Conservation (phyloP, 495 filamentous ascomycete species). For the Xylaria grammica region DNA sequence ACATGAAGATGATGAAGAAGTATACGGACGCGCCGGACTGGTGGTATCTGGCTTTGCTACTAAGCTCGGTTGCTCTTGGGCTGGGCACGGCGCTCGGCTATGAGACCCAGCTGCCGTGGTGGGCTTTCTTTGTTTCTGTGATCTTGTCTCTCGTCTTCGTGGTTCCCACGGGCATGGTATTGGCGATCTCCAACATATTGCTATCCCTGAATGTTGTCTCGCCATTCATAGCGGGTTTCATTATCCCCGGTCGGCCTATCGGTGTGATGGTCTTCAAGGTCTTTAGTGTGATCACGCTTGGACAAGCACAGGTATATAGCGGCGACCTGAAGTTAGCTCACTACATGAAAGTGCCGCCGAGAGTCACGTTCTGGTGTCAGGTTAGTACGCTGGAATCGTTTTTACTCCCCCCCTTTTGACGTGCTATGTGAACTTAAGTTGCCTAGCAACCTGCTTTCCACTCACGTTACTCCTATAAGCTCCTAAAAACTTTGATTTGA, state of each 20-base stretch:
- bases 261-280: conserved; percentile 72
- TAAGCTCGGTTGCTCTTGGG: conserved; percentile 56
- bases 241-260: conserved; percentile 64
- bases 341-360: conserved; percentile 71
- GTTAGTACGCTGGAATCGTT: too few relatives aligned
- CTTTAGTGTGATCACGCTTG: conserved; percentile 63
- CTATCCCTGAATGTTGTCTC: conserved; percentile 64
- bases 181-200: conserved; percentile 59
- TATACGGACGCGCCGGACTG: conserved; percentile 65
- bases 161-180: conserved; percentile 59
- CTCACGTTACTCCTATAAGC: too few relatives aligned
- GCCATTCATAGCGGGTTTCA: conserved; percentile 69
- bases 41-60: conserved; percentile 63
- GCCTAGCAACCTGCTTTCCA: too few relatives aligned
- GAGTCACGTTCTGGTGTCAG: conserved; percentile 63
- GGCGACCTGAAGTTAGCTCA: conserved; percentile 63
- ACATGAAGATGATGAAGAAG: conserved; percentile 64
- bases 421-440: too few relatives aligned
- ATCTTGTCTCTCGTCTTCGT: conserved; percentile 57
- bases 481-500: too few relatives aligned
- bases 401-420: too few relatives aligned
- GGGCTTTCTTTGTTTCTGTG: conserved; percentile 57
- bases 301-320: conserved; percentile 58
- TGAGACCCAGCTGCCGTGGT: conserved; percentile 50
- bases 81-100: conserved; percentile 60